A percentile compares a stretch with the other conserved stretches of the same genome.
Conservation (phyloP, 768 basidiomycete genomes). For the Termitomyces sp. region DNA sequence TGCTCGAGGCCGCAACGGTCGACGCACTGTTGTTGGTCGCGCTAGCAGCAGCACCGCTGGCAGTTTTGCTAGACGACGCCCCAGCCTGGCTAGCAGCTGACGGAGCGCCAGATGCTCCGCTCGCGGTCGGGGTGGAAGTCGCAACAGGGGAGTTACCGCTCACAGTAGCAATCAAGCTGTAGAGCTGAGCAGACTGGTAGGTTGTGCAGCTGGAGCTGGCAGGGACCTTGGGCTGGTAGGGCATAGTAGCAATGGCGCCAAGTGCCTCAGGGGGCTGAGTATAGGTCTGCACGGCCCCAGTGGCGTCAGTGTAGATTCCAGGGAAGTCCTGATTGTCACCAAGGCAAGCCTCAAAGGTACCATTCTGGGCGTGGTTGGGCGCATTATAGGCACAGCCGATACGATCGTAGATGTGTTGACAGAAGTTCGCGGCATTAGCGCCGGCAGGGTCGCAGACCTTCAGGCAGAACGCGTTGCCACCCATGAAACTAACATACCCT, state of each 20-base stretch:
- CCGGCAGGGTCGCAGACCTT: constrained; percentile 64
- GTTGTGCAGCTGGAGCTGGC: constrained; percentile 29
- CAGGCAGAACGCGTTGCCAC: constrained; percentile 57
- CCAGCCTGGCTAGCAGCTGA: background rate
- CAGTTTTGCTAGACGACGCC: constrained; percentile 7
- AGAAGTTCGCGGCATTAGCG: constrained; percentile 45
- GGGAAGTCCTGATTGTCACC: constrained; percentile 61
- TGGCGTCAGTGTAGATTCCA: constrained; percentile 36
- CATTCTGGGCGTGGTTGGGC: constrained; percentile 54
- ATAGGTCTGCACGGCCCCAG: constrained; percentile 36
- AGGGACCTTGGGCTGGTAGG: constrained; percentile 34
- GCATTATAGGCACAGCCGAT: constrained; percentile 74
- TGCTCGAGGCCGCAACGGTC: constrained; percentile 6
- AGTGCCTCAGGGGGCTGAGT: constrained; percentile 33
- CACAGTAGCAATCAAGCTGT: constrained; percentile 17
- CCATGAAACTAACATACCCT: constrained; percentile 54
- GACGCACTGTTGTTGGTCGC: constrained; percentile 13
- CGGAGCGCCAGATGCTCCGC: background rate
- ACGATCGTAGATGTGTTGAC: constrained; percentile 71
- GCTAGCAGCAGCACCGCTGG: constrained; percentile 3
- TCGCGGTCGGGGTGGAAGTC: background rate
- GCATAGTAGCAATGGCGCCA: constrained; percentile 30
- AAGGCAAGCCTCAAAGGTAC: constrained; percentile 58
- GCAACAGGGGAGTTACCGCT: constrained; percentile 4
- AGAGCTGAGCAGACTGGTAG: constrained; percentile 27